Evolutionary conservation across 257 asterid genomes (phyloP).

Genomic region (Ophiorrhiza pumila): DNA sequence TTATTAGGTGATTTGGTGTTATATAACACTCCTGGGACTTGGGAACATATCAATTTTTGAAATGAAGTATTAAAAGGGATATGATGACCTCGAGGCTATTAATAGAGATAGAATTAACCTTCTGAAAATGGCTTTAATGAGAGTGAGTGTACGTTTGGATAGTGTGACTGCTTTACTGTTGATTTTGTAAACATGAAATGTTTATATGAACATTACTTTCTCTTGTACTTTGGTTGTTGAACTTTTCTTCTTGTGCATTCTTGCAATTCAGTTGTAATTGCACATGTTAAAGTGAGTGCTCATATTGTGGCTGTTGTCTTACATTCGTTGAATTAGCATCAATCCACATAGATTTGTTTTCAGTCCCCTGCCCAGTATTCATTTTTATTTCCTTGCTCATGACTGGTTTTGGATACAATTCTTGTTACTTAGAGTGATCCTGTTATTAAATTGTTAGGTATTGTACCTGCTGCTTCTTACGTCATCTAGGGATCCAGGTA

Average conservation of each 20-base stretch:
- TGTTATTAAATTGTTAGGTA: conserved; percentile 47
- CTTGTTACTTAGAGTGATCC: background rate
- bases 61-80: background rate
- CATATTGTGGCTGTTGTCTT: background rate
- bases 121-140: background rate
- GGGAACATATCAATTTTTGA: background rate
- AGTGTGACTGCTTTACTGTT: conserved; percentile 8
- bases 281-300: background rate
- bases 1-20: background rate
- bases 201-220: background rate
- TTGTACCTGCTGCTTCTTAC: conserved; percentile 73
- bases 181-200: no score
- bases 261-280: background rate
- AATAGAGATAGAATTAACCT: background rate
- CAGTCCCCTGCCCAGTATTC: background rate
- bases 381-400: background rate
- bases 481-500: conserved; percentile 96
- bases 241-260: background rate
- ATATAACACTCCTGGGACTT: background rate
- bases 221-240: background rate
- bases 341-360: background rate
- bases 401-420: background rate
- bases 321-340: background rate
- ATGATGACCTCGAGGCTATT: background rate
- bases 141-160: background rate